Evolutionary conservation across 2,329 filamentous ascomycete species (phyloP), one percentile per base, ranked within the genome.

Genomic region (Fusarium protoensiforme): DNA sequence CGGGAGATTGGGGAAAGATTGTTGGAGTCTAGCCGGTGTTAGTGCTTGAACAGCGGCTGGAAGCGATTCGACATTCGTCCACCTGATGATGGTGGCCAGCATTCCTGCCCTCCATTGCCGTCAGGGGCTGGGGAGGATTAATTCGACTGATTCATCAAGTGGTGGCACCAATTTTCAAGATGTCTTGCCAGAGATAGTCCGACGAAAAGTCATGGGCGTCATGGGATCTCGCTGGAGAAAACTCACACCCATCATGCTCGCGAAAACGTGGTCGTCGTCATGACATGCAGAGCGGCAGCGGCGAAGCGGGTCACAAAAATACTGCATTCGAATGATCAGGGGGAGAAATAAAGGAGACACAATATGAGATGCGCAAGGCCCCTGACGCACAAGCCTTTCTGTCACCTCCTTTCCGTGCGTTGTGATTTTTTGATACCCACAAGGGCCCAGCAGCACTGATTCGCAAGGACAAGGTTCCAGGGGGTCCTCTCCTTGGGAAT

Each of bases 1-100:
- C 60, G 61, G 60, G 76, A 77, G 73, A 78, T 77, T 78, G 76
- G 76, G 67, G 68, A 63, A 71, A 67, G 62, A 61, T 68, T 65
- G 53, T 64, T 72, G 68, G 73, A 61, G 65, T 53, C 67, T 60
- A 43, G 36, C 18, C 27, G 46, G 27, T 65, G 60, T 68, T 74
- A 69, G 69, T 67, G 41, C 60, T 67, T 39, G 22, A 29, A 31
- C 27, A 61, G 67, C 62, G 61, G 61, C 58, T 69, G 36, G 43
- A 48, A 22, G 48, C 71, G 68, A 74, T 72, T 69, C 61, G 63
- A 74, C 62, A 61, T 63, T 48, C 62, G 58, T 68, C 56, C 58
- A 65, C 62, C 51, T 73, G 73, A 75, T 75, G 36, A 64, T 51
- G 54, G 56, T 66, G 39, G 35, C 62, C 43, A 66, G 48, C 72